Evolutionary conservation across 176 grass and related monocot genomes (phyloP), one percentile per base, ranked within the genome.

Genomic region (Triticum urartu): DNA sequence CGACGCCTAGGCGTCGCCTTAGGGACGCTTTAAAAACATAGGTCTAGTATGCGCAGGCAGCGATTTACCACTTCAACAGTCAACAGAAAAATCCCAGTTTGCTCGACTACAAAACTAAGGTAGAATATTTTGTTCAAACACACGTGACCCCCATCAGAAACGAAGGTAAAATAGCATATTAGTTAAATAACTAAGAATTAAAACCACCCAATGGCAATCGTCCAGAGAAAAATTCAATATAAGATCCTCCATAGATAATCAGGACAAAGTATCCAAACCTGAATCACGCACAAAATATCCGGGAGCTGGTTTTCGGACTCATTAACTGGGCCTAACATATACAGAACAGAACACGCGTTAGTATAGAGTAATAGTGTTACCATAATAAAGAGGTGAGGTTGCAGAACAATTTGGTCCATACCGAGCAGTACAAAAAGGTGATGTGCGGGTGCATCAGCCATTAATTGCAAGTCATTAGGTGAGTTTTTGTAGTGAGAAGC

Each of bases 401-500:
- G n/a, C 30, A 81, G 9, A 32, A 50, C 21, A 87, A 39, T 67
- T 73, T 34, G 1, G 6, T 70, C 20, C 62, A 78, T 98, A 98
- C 97, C 97, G 72, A 98, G 97, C 90, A 98, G 92, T 72, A 98
- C 94, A 86, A 98, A 98, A 33, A 98, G 78, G 87, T 92, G 97
- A 82, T 98, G 97, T 28, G 97, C 94, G 30, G 97, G 94, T 20
- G 97, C 97, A 91, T 98, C 97, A 33, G 97, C 94, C 97, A 98
- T 98, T 88, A 98, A 75, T 89, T 98, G 97, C 79, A 98, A 90
- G 81, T 98, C 97, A 98, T 95, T 95, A 21, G 97, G 97, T 63
- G 97, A 98, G 88, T 95, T 98, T 91, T 98, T 98, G 82, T 98
- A 98, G 50, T 98, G 96, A 54, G 96, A 98, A 85, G 97, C 93